Evolutionary conservation across 371 early-diverging fungal genomes (phyloP), one percentile per base, ranked within the genome.

Genomic region (Dichotomocladium elegans): DNA sequence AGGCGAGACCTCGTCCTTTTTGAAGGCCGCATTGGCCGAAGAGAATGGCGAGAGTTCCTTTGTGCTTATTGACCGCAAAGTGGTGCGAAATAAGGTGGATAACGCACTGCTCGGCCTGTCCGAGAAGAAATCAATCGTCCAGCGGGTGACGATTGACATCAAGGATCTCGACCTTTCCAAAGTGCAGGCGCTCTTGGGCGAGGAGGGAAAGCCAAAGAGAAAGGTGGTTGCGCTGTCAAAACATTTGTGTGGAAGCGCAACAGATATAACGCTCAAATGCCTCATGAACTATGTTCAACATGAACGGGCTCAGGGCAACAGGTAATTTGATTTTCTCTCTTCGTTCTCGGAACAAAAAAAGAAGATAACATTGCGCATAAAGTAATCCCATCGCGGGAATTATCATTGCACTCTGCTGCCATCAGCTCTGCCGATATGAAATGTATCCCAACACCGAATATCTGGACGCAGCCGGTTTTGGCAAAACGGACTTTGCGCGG

Each of bases 221-320:
- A 71, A 77, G 5, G 68, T 91, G 11, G 83, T 93, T 2, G 90
- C 85, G 3, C 67, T 85, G 31, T 91, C 92, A 12, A 95, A 95
- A 56, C 95, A 95, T 68, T 75, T 95, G 31, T 95, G 95, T 70
- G 95, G 95, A n/a, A 82, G 86, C 17, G 95, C 95, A 8, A 94
- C 95, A 0, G 95, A 95, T 68, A 73, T 94, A 35, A 88, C 93
- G 0, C 66, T 95, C 21, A 84, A 81, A 51, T 90, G 93, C 35
- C 66, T 90, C 24, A 69, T 77, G 57, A 79, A 85, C 30, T 89
- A 82, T 51, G 76, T 74, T 9, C 66, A 70, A 27, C 47, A 70
- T 12, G 70, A 68, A 49, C 64, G 53, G 25, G 34, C 60, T 14
- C 45, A 50, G 8, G 71, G 72, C 7, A 54, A 68, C 22, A 61